Base-by-base conservation (phyloP, 2,329 filamentous ascomycete species). In the Fusarium sororula region DNA sequence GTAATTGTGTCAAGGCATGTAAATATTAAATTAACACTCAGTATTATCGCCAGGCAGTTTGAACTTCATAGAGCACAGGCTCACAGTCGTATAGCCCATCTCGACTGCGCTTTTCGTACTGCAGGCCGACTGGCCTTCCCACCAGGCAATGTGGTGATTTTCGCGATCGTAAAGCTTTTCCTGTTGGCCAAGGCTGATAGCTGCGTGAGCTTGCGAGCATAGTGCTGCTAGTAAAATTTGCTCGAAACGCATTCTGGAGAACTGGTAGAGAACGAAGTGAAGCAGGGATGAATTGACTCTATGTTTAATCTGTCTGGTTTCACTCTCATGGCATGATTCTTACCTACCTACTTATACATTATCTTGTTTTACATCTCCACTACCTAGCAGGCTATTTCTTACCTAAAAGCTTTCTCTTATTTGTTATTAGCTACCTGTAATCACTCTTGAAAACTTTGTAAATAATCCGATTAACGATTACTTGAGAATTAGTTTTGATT, bases 1-100 rank as follows among this genome's bases (percentile, higher is more conserved):
- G 5, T 0, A 24, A 24, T 24, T 10, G 1, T 24, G 1, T 0
- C 0, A 10, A 22, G 9, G 1, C 13, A 0, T 22, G 13, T 3
- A 28, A 11, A 28, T 28, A 4, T 3, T 3, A 10, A 50, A 35
- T 30, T 14, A 13, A 51, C 30, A 51, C 8, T 51, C 48, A 2
- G 48, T 35, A 18, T 24, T 24, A 20, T 51, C 48, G 11, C 48
- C 30, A 51, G 30, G 22, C 1, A 51, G 11, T 24, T 18, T 20
- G 5, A 51, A 51, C 30, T 51, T 51, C 18, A 24, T 24, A 5
- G 30, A 51, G 15, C 48, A 50, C 22, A 51, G 30, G 22, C n/a
- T 32, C 22, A 50, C 47, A 14, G 22, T 51, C 11, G 22, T 18
- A 13, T 51, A 51, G 5, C 30, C 48, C 14, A 51, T 32, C 22